phyloP scores from a whole-genome alignment of 192 early-diverging fungal genomes.

The Linnemannia schmuckeri region DNA sequence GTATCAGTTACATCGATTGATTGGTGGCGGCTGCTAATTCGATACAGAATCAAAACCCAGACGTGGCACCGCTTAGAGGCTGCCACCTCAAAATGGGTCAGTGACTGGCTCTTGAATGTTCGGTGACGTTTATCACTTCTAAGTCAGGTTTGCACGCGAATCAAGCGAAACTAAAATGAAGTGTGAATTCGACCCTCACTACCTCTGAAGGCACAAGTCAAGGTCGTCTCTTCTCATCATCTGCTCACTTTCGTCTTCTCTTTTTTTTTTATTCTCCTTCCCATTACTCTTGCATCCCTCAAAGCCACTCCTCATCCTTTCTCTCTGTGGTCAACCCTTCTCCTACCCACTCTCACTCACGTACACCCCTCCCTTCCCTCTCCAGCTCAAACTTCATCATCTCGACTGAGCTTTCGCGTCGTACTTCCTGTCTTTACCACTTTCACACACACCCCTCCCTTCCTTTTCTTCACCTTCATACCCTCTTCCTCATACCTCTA shows the following conservation, averaged over 20 bases:
- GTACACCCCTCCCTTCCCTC: not conserved
- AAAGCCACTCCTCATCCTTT: not conserved
- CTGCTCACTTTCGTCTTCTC: not conserved
- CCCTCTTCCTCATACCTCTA: not conserved
- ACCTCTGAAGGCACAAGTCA: not conserved
- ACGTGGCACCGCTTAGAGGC: constrained; percentile 34
- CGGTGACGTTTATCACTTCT: constrained; percentile 21
- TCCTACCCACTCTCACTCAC: not conserved
- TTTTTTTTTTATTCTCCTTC: not conserved
- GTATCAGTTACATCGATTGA: not conserved
- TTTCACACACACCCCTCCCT: too few relatives aligned
- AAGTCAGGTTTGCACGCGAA: not conserved
- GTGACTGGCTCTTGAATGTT: not conserved
- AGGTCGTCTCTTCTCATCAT: not conserved
- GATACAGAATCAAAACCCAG: not conserved
- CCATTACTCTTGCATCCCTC: not conserved
- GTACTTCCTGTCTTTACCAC: not conserved
- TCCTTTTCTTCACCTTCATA: too few relatives aligned
- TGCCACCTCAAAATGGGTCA: constrained; percentile 13
- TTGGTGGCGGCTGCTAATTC: constrained; percentile 5
- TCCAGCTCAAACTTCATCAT: not conserved
- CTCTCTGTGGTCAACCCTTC: not conserved
- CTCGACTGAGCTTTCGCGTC: not conserved
- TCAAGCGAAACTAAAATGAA: not conserved
- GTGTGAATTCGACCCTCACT: not conserved